Conservation (phyloP, 2,329 filamentous ascomycete species). For the Ascochyta pisi region DNA sequence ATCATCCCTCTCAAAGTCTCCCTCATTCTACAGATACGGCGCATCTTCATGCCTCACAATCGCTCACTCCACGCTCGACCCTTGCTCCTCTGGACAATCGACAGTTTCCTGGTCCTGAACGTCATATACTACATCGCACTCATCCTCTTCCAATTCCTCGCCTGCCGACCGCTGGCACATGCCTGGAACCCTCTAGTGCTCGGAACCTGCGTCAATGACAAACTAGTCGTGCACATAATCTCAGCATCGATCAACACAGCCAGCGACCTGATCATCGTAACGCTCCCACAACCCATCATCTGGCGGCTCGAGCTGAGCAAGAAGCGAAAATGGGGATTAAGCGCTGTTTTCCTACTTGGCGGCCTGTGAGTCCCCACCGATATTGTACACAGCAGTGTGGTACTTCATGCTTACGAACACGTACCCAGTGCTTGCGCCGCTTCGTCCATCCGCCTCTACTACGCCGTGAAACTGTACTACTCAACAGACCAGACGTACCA, state of each 20-base stretch:
- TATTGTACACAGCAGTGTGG: too few species aligned
- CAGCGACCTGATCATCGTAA: constrained; percentile 27
- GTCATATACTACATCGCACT: constrained; percentile 25
- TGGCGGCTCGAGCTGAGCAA: constrained; percentile 20
- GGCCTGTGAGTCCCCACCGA: constrained; percentile 14
- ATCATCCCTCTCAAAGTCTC: constrained; percentile 26
- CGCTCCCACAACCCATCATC: constrained; percentile 28
- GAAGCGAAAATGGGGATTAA: constrained; percentile 19
- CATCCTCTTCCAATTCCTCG: constrained; percentile 25
- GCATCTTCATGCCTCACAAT: constrained; percentile 22
- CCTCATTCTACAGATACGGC: constrained; percentile 28
- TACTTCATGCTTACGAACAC: background rate
- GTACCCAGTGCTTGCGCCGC: constrained; percentile 16
- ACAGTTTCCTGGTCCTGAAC: constrained; percentile 21
- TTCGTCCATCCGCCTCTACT: constrained; percentile 22
- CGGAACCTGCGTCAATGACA: constrained; percentile 20
- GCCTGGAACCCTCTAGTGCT: constrained; percentile 23
- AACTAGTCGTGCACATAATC: constrained; percentile 22
- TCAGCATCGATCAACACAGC: constrained; percentile 26
- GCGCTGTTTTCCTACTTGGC: constrained; percentile 22
- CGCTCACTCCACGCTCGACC: constrained; percentile 3
- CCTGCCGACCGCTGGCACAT: constrained; percentile 25
- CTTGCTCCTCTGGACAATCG: constrained; percentile 9
- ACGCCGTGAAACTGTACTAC: constrained; percentile 14
- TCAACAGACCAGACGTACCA: constrained; percentile 21